phyloP scores from a whole-genome alignment of 257 asterid species.

The Echites panduratus region DNA sequence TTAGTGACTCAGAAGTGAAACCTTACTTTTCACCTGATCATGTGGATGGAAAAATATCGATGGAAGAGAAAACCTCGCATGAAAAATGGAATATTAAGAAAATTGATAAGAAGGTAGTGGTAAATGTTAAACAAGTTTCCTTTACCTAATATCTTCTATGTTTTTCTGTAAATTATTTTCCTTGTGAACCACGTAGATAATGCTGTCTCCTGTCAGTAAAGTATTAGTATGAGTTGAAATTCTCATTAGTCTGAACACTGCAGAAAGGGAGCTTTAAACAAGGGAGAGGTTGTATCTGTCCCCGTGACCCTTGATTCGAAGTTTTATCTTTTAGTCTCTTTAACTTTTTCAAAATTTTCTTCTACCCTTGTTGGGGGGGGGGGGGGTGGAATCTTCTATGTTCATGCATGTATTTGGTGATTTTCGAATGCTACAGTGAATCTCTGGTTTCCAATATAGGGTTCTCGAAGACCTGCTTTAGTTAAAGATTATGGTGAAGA shows the following conservation, averaged over 20 bases:
- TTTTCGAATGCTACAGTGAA: constrained; percentile 2
- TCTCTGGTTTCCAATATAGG: constrained; percentile 25
- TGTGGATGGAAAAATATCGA: constrained; percentile 13
- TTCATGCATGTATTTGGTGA: neutral
- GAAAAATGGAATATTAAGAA: constrained; percentile 7
- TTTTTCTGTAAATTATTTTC: constrained; percentile 1
- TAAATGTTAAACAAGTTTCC: neutral
- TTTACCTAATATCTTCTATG: neutral
- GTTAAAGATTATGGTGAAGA: constrained; percentile 36
- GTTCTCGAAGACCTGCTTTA: constrained; percentile 15
- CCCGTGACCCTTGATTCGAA: neutral
- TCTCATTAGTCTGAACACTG: constrained; percentile 17
- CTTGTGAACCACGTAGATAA: neutral
- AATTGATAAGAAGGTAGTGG: constrained; percentile 14
- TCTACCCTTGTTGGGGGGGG: neutral
- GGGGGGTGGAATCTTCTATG: neutral
- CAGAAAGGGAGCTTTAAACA: constrained; percentile 19
- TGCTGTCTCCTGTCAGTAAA: constrained; percentile 7
- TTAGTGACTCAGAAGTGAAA: constrained; percentile 13
- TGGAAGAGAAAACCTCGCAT: neutral
- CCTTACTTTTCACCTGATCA: constrained; percentile 13
- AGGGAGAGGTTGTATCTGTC: constrained; percentile 37
- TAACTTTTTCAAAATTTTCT: neutral
- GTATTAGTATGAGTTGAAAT: constrained; percentile 5
- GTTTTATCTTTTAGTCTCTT: neutral